A percentile compares a stretch with the other conserved stretches of the same genome.
Conservation (phyloP, 2,329 filamentous ascomycete species). For the Botryotinia narcissicola region DNA sequence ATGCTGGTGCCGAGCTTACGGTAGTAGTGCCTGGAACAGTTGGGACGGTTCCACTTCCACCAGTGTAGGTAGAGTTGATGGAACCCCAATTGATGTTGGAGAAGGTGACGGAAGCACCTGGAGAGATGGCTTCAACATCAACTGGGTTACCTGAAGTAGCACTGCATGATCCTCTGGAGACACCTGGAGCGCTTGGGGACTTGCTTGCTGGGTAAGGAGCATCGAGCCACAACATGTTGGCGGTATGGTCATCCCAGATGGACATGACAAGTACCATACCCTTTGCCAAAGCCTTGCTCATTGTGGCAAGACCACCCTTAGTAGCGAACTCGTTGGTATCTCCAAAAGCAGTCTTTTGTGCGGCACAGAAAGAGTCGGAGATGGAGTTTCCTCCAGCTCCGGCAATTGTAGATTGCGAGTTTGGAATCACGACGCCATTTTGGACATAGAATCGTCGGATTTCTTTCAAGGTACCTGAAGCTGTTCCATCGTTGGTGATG, state of each 20-base stretch:
- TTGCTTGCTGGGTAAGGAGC: slow-evolving; percentile 56
- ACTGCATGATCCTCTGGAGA: slow-evolving; percentile 54
- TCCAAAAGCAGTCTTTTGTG: slow-evolving; percentile 54
- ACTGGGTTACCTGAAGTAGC: slow-evolving; percentile 51
- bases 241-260: slow-evolving; percentile 55
- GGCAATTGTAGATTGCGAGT: slow-evolving; percentile 46
- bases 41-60: slow-evolving; percentile 5
- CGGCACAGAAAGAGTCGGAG: slow-evolving; percentile 56
- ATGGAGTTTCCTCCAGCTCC: slow-evolving; percentile 53
- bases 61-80: slow-evolving; percentile 36
- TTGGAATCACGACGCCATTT: slow-evolving; percentile 51
- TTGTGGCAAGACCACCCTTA: slow-evolving; percentile 54
- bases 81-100: slow-evolving; percentile 40
- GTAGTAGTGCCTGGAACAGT: not conserved
- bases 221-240: slow-evolving; percentile 76
- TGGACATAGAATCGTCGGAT: slow-evolving; percentile 59
- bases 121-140: slow-evolving; percentile 48
- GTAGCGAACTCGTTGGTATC: slow-evolving; percentile 53
- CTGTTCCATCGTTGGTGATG: slow-evolving; percentile 50
- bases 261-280: slow-evolving; percentile 64
- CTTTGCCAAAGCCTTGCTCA: slow-evolving; percentile 54
- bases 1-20: not conserved
- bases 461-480: slow-evolving; percentile 50
- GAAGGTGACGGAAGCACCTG: slow-evolving; percentile 45
- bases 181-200: slow-evolving; percentile 46